Conservation (phyloP, 139 green algal species). For the Chlamydomonas eustigma region DNA sequence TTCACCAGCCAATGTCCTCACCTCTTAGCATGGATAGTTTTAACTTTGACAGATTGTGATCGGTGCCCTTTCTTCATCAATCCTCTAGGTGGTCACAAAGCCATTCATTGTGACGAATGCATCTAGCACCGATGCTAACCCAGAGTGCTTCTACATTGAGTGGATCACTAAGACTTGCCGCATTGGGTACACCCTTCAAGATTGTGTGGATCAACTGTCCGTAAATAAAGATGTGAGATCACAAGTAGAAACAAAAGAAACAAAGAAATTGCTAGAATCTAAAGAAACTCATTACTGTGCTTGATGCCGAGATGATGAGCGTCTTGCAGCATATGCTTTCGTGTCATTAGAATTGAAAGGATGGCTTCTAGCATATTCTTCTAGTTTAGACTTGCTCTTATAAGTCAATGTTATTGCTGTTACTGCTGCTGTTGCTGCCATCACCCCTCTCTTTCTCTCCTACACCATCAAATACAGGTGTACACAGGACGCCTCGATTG, state of each 20-base stretch:
- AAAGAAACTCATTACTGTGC: no score
- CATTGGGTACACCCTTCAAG: background rate
- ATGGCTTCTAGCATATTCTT: no score
- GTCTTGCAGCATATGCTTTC: no score
- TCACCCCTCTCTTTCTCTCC: background rate
- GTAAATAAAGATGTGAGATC: background rate
- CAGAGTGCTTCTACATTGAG: slow-evolving; percentile 16
- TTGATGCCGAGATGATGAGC: no score
- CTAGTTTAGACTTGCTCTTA: no score
- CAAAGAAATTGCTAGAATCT: no score
- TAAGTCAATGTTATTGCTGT: background rate
- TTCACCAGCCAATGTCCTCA: no score
- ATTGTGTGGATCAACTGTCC: background rate
- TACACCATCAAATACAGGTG: slow-evolving; percentile 1
- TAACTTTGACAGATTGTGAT: no score
- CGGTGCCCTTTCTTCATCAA: no score
- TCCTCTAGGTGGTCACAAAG: background rate
- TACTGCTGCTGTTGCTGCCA: background rate
- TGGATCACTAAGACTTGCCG: slow-evolving; percentile 10
- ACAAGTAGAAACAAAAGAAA: no score
- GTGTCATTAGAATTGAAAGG: no score
- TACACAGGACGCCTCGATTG: background rate
- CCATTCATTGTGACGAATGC: background rate
- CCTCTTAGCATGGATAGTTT: no score
- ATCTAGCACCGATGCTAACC: background rate